Evolutionary conservation across 2,329 filamentous ascomycete species (phyloP).

Genomic region (Fusarium verticillioides): DNA sequence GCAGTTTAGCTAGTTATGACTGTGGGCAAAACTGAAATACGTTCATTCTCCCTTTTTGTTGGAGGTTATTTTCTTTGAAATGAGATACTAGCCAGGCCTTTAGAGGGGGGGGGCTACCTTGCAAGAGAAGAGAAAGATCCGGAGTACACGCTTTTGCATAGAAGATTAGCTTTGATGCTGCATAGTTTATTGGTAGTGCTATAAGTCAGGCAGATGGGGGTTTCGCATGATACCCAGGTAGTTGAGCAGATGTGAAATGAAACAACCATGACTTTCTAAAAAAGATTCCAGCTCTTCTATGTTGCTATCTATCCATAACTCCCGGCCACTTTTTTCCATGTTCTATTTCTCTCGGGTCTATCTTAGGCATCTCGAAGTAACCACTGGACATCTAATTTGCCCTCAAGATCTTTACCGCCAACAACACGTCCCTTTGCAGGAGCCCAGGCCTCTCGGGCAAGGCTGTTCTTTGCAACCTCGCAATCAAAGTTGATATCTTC

Average conservation of each 20-base stretch:
- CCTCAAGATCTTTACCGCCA: constrained; percentile 43
- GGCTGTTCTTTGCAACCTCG: constrained; percentile 78
- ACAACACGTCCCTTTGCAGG: constrained; percentile 53
- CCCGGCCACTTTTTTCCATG: constrained; percentile 23
- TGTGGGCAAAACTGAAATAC: constrained; percentile 26
- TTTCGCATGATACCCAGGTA: constrained; percentile 41
- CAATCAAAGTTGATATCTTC: constrained; percentile 92
- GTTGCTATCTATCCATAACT: constrained; percentile 39
- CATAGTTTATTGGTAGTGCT: constrained; percentile 17
- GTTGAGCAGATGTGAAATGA: constrained; percentile 33
- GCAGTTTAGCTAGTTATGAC: constrained; percentile 56
- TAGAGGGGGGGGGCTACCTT: constrained; percentile 26
- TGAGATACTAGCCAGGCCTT: constrained; percentile 28
- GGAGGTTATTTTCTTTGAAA: constrained; percentile 33
- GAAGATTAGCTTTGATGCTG: constrained; percentile 19
- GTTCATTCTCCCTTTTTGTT: constrained; percentile 41
- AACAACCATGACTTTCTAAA: constrained; percentile 25
- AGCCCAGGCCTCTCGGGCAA: constrained; percentile 73
- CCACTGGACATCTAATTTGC: constrained; percentile 53
- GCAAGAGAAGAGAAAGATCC: constrained; percentile 2
- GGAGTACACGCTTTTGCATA: constrained; percentile 19
- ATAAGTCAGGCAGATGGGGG: constrained; percentile 10
- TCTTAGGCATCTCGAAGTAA: constrained; percentile 47
- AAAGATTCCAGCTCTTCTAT: constrained; percentile 28
- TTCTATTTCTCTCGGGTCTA: not conserved